Evolutionary conservation across 169 alveolate genomes (phyloP).

Genomic region (Eimeria sp.): DNA sequence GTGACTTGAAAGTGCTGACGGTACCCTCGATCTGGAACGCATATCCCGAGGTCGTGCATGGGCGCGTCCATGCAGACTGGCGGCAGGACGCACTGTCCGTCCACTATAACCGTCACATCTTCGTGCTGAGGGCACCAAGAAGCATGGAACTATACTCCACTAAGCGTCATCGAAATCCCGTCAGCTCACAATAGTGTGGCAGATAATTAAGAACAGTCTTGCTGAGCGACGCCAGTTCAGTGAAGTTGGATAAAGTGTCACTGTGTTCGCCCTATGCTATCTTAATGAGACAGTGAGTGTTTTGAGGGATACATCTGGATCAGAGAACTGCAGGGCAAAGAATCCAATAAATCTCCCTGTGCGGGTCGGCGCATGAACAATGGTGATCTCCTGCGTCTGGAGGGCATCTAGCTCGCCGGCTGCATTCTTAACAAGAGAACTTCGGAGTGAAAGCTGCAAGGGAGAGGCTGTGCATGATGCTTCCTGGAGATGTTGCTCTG

Average conservation of each 20-base stretch:
- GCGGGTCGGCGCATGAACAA: slow-evolving; percentile 67
- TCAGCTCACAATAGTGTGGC: neutral
- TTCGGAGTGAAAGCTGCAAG: slow-evolving; percentile 8
- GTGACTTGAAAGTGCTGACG: slow-evolving; percentile 52
- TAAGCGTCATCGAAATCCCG: neutral
- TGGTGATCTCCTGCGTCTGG: slow-evolving; percentile 67
- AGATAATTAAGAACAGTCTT: neutral
- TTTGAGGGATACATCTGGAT: slow-evolving; percentile 19
- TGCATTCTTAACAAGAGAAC: slow-evolving; percentile 69
- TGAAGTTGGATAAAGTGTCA: neutral
- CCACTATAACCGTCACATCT: slow-evolving; percentile 69
- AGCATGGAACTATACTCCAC: neutral
- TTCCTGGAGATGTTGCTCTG: neutral
- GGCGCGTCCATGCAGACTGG: slow-evolving; percentile 73
- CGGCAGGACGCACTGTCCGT: slow-evolving; percentile 76
- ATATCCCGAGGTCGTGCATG: slow-evolving; percentile 72
- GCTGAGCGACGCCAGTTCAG: too few relatives aligned
- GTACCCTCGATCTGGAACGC: slow-evolving; percentile 54
- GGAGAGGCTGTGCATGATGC: neutral
- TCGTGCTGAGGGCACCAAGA: slow-evolving; percentile 49
- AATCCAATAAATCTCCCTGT: slow-evolving; percentile 68
- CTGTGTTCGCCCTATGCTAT: too few relatives aligned
- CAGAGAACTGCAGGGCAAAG: slow-evolving; percentile 63
- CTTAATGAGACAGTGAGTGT: too few relatives aligned
- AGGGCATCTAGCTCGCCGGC: slow-evolving; percentile 67